Evolutionary conservation across 441 rosid genomes (phyloP).

Genomic region (Aquilaria agallochum): DNA sequence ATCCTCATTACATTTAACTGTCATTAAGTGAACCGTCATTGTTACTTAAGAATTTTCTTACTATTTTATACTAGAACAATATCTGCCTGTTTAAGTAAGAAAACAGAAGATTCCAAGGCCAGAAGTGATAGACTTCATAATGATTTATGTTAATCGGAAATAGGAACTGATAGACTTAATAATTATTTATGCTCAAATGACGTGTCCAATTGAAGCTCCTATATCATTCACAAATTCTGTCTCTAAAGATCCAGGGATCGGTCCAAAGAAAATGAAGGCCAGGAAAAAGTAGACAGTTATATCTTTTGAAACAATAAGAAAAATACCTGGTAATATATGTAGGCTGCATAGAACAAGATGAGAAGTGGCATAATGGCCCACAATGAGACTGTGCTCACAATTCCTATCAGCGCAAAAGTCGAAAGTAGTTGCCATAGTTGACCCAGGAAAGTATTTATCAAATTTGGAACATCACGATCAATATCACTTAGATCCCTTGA

Average conservation of each 20-base stretch:
- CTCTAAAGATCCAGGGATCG: background rate
- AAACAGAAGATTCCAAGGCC: too few species aligned
- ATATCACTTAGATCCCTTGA: constrained; percentile 92
- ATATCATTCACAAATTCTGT: too few species aligned
- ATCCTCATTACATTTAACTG: too few species aligned
- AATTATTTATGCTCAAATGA: too few species aligned
- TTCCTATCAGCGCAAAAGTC: constrained; percentile 82
- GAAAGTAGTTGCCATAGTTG: constrained; percentile 92
- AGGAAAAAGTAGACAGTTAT: background rate
- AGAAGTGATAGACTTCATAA: too few species aligned
- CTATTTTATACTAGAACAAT: too few species aligned
- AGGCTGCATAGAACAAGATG: constrained; percentile 87
- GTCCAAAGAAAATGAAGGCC: background rate
- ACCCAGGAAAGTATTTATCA: constrained; percentile 62
- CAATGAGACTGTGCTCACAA: constrained; percentile 82
- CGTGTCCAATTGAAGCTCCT: too few species aligned
- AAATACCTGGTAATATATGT: constrained; percentile 92
- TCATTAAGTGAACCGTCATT: too few species aligned
- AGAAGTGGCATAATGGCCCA: constrained; percentile 99
- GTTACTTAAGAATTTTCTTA: too few species aligned
- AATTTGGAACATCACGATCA: constrained; percentile 77
- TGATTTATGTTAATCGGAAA: too few species aligned
- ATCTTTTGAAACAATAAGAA: background rate
- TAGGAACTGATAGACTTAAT: too few species aligned
- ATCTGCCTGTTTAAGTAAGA: too few species aligned